phyloP scores from a whole-genome alignment of 768 basidiomycete species.

The Tremella yokohamensis region DNA sequence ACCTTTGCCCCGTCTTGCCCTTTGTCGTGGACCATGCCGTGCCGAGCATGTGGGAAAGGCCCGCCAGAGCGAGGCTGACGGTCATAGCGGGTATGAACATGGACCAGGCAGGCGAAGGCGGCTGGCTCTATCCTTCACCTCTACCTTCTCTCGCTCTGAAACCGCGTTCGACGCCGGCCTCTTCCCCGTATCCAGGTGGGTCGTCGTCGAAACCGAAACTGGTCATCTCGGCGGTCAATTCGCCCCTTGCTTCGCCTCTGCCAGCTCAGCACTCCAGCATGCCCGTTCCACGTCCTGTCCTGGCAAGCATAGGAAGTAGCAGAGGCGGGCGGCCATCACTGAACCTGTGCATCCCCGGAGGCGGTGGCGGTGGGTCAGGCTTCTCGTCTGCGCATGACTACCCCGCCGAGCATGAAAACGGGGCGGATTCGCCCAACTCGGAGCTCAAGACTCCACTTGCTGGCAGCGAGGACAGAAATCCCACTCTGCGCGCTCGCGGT shows the following conservation, averaged over 20 bases:
- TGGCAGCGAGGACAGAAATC: constrained; percentile 36
- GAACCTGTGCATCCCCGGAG: constrained; percentile 29
- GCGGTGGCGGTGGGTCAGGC: constrained; percentile 3
- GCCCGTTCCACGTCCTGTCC: background rate
- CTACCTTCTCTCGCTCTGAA: constrained; percentile 24
- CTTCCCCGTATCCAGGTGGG: constrained; percentile 11
- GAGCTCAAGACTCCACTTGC: constrained; percentile 19
- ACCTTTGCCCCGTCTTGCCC: background rate
- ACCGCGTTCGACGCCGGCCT: constrained; percentile 18
- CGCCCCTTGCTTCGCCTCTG: constrained; percentile 20
- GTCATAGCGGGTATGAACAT: constrained; percentile 42
- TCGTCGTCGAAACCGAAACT: constrained; percentile 37
- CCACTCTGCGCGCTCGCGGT: constrained; percentile 32
- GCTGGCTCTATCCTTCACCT: constrained; percentile 36
- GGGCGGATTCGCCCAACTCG: constrained; percentile 19
- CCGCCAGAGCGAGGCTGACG: constrained; percentile 9
- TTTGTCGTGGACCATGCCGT: background rate
- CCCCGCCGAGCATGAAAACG: constrained; percentile 15
- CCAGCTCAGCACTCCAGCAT: background rate
- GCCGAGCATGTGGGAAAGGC: background rate
- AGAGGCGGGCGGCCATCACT: constrained; percentile 15
- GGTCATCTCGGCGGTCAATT: constrained; percentile 33
- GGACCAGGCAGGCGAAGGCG: constrained; percentile 41
- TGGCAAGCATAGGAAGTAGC: background rate
- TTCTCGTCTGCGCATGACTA: constrained; percentile 24